Conservation (phyloP, 31 red algal genomes). For the Bonnemaisonia californica region DNA sequence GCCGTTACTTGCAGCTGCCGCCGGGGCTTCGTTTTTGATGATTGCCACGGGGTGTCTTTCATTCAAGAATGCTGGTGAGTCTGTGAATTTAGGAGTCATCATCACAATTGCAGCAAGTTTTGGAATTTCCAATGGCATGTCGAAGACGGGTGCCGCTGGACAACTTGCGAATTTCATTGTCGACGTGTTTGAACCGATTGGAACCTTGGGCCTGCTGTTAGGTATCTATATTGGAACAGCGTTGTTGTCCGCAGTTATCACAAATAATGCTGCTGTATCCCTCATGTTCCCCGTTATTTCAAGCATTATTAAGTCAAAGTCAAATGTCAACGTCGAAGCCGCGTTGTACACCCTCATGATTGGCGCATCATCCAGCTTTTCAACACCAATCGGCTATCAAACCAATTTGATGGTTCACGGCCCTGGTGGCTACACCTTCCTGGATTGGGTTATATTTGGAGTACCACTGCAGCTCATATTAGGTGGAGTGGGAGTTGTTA, state of each 20-base stretch:
- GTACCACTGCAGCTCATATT: conserved; percentile 76
- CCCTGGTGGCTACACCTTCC: conserved; percentile 77
- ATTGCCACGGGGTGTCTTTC: conserved; percentile 75
- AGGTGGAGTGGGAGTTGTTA: conserved; percentile 46
- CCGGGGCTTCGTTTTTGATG: conserved; percentile 66
- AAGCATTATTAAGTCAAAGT: conserved; percentile 38
- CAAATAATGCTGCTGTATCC: conserved; percentile 85
- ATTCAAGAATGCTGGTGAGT: conserved; percentile 50
- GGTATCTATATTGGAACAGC: conserved; percentile 83
- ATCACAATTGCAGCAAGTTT: conserved; percentile 87
- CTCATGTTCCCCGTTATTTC: conserved; percentile 80
- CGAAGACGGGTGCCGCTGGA: conserved; percentile 71
- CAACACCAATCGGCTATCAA: conserved; percentile 85
- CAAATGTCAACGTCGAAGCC: conserved; percentile 23
- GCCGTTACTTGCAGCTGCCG: conserved; percentile 69
- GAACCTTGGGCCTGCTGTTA: conserved; percentile 72
- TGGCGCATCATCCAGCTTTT: conserved; percentile 83
- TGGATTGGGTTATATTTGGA: conserved; percentile 89
- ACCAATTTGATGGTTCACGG: conserved; percentile 96
- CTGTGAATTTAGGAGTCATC: conserved; percentile 74
- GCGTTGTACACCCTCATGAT: conserved; percentile 87
- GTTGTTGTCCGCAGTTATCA: conserved; percentile 76
- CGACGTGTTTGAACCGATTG: conserved; percentile 48
- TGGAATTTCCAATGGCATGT: conserved; percentile 75
- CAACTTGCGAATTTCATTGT: conserved; percentile 82